Conservation (phyloP, 208 protist species). For the Leishmania guyanensis region DNA sequence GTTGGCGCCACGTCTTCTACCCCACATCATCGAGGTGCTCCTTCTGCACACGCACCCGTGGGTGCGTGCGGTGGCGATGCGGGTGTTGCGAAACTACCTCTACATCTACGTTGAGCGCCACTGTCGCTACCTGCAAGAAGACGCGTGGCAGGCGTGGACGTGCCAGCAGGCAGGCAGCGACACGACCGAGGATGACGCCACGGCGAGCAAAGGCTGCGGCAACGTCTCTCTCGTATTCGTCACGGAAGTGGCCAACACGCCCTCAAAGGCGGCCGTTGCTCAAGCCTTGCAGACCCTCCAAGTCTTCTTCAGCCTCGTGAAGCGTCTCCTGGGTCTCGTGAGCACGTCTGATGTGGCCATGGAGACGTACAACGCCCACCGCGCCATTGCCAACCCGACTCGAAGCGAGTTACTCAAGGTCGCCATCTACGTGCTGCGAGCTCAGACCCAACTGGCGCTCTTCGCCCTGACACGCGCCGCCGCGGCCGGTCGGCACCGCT, state of each 20-base stretch:
- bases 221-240: constrained; percentile 5
- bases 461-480: constrained; percentile 38
- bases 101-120: constrained; percentile 70
- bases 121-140: constrained; percentile 53
- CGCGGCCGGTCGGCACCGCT: constrained; percentile 2
- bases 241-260: neutral
- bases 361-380: constrained; percentile 79
- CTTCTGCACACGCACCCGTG: constrained; percentile 83
- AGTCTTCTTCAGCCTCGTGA: constrained; percentile 33
- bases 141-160: constrained; percentile 26
- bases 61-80: constrained; percentile 74
- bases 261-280: constrained; percentile 8
- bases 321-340: constrained; percentile 58
- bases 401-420: constrained; percentile 72
- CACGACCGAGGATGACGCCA: neutral
- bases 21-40: constrained; percentile 44
- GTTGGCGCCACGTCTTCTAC: constrained; percentile 44
- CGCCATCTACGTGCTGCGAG: constrained; percentile 64
- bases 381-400: constrained; percentile 62
- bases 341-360: constrained; percentile 75
- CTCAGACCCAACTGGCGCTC: constrained; percentile 40
- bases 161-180: constrained; percentile 5
- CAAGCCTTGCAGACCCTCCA: constrained; percentile 23
- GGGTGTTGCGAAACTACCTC: constrained; percentile 77
- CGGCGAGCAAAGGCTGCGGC: neutral